phyloP scores from a whole-genome alignment of 2,329 filamentous ascomycete species.

The Cyclaneusma minus region DNA sequence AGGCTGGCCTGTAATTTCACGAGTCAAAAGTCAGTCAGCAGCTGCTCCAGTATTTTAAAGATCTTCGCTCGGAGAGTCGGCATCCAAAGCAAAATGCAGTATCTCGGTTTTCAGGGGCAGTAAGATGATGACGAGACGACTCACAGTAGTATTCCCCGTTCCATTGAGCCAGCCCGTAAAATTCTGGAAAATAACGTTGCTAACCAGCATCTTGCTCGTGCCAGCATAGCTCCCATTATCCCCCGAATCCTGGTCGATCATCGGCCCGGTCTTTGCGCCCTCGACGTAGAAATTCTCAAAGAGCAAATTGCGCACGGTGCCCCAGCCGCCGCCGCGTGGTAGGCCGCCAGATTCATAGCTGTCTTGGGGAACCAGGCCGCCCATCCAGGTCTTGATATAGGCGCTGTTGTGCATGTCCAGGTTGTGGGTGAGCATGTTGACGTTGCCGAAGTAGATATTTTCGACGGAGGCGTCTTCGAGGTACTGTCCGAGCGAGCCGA shows the following conservation, averaged over 20 bases:
- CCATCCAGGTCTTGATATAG: slow-evolving; percentile 42
- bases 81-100: too few relatives aligned
- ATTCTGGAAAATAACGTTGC: slow-evolving; percentile 32
- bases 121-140: too few relatives aligned
- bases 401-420: slow-evolving; percentile 30
- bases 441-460: slow-evolving; percentile 31
- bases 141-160: slow-evolving; percentile 17
- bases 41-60: too few relatives aligned
- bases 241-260: slow-evolving; percentile 31
- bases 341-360: slow-evolving; percentile 31
- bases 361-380: slow-evolving; percentile 26
- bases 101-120: too few relatives aligned
- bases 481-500: slow-evolving; percentile 39
- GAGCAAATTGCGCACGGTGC: slow-evolving; percentile 31
- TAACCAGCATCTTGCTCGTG: slow-evolving; percentile 33
- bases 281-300: slow-evolving; percentile 34
- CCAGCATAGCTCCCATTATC: slow-evolving; percentile 31
- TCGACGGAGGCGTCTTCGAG: slow-evolving; percentile 34
- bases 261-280: slow-evolving; percentile 26
- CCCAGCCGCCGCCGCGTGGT: slow-evolving; percentile 37
- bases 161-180: slow-evolving; percentile 31
- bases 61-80: too few relatives aligned
- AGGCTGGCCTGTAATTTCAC: too few relatives aligned
- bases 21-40: too few relatives aligned
- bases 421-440: slow-evolving; percentile 27